Percentiles rank a stretch among this genome's conserved stretches.
Conservation (phyloP, 2,329 filamentous ascomycete genomes). For the Proliferodiscus dingleyae region DNA sequence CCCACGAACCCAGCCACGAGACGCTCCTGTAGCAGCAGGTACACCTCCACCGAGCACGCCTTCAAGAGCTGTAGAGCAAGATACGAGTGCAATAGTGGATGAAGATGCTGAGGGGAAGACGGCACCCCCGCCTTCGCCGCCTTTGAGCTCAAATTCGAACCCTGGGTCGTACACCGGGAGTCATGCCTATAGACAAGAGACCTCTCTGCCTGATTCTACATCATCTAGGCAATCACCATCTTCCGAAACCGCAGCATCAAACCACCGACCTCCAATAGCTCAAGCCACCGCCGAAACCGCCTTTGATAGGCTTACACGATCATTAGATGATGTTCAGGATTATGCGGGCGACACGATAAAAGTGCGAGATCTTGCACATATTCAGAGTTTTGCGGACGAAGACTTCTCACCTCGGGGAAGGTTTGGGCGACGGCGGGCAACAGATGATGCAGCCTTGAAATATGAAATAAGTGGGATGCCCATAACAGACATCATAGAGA, state of each 20-base stretch:
- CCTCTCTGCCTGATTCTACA: constrained; percentile 17
- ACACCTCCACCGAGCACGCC: constrained; percentile 24
- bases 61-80: constrained; percentile 11
- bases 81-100: constrained; percentile 8
- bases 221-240: constrained; percentile 11
- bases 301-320: constrained; percentile 25
- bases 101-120: constrained; percentile 13
- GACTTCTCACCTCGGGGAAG: constrained; percentile 58
- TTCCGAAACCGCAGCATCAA: constrained; percentile 8
- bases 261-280: constrained; percentile 5
- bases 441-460: constrained; percentile 48
- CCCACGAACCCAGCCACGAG: constrained; percentile 21
- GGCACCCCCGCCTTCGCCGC: constrained; percentile 26
- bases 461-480: constrained; percentile 99
- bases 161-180: constrained; percentile 18
- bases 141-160: constrained; percentile 26
- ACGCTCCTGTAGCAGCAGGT: constrained; percentile 11
- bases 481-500: constrained; percentile 94
- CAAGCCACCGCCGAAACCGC: constrained; percentile 12
- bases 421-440: constrained; percentile 45
- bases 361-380: constrained; percentile 84
- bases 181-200: constrained; percentile 27
- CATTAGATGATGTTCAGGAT: constrained; percentile 35
- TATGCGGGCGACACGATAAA: constrained; percentile 53
- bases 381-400: constrained; percentile 80